A percentile compares a stretch with the other conserved stretches of the same genome.
Conservation (phyloP, 2,329 filamentous ascomycete species). For the Fusarium sp. region DNA sequence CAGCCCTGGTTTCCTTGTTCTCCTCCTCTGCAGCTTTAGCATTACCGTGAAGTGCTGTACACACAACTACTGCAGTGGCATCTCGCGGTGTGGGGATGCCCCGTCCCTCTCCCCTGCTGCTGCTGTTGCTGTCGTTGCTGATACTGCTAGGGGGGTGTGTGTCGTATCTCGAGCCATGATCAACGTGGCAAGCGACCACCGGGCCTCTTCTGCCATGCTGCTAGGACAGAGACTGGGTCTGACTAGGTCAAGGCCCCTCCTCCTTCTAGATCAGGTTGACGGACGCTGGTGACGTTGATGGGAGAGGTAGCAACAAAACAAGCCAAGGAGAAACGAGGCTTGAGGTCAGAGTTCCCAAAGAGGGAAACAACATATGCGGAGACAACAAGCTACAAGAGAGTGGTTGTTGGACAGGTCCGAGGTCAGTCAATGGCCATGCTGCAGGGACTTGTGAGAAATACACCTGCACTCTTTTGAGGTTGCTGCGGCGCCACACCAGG, state of each 20-base stretch:
- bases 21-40: constrained; percentile 28
- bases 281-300: not conserved
- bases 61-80: constrained; percentile 36
- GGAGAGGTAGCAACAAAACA: not conserved
- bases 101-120: constrained; percentile 32
- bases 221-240: constrained; percentile 4
- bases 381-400: constrained; percentile 7
- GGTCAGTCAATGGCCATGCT: constrained; percentile 33
- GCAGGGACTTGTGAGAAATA: constrained; percentile 42
- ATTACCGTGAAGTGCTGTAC: constrained; percentile 35
- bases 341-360: not conserved
- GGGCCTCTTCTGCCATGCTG: constrained; percentile 23
- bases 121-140: constrained; percentile 30
- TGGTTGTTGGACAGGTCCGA: constrained; percentile 12
- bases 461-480: constrained; percentile 19
- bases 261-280: constrained; percentile 4
- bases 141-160: constrained; percentile 36
- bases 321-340: not conserved
- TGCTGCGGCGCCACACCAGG: constrained; percentile 34
- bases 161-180: constrained; percentile 40
- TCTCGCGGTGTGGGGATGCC: constrained; percentile 42
- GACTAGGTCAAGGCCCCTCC: constrained; percentile 4
- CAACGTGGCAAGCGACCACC: constrained; percentile 51
- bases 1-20: constrained; percentile 34
- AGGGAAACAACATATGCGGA: constrained; percentile 2